Evolutionary conservation across 441 rosid genomes (phyloP).

Genomic region (Pelargonium citronellum): DNA sequence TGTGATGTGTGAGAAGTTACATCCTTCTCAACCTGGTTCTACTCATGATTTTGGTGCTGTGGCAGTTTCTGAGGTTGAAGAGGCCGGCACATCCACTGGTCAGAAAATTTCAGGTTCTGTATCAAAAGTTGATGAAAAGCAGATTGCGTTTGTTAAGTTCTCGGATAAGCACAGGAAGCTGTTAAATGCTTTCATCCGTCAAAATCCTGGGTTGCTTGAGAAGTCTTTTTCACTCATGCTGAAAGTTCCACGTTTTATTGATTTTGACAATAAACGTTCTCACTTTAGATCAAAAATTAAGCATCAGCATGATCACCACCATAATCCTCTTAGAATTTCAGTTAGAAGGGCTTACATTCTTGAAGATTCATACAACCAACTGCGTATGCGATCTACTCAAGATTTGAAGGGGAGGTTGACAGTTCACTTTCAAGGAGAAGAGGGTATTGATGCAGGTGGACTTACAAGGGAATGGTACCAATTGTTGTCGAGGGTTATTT

Average conservation of each 20-base stretch:
- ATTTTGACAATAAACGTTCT: slow-evolving; percentile 91
- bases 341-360: slow-evolving; percentile 89
- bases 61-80: slow-evolving; percentile 79
- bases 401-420: slow-evolving; percentile 92
- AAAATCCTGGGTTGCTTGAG: slow-evolving; percentile 82
- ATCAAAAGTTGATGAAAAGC: slow-evolving; percentile 65
- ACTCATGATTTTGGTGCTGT: slow-evolving; percentile 66
- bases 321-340: slow-evolving; percentile 81
- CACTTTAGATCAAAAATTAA: slow-evolving; percentile 91
- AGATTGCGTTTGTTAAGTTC: slow-evolving; percentile 71
- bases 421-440: slow-evolving; percentile 98
- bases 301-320: slow-evolving; percentile 85
- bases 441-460: slow-evolving; percentile 99
- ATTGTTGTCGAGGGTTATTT: slow-evolving; percentile 85
- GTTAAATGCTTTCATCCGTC: slow-evolving; percentile 84
- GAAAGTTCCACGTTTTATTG: slow-evolving; percentile 91
- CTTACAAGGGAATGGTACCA: slow-evolving; percentile 99
- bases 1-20: slow-evolving; percentile 89
- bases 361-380: slow-evolving; percentile 97
- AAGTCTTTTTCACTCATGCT: slow-evolving; percentile 90
- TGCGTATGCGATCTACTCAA: slow-evolving; percentile 84
- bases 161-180: slow-evolving; percentile 93
- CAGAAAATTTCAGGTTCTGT: slow-evolving; percentile 36
- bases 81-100: slow-evolving; percentile 46
- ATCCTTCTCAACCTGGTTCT: slow-evolving; percentile 41